A percentile compares a stretch with the other conserved stretches of the same genome.
Evolutionary conservation across 176 grass and related monocot genomes (phyloP).

Genomic region (Oropetium thomaeum): DNA sequence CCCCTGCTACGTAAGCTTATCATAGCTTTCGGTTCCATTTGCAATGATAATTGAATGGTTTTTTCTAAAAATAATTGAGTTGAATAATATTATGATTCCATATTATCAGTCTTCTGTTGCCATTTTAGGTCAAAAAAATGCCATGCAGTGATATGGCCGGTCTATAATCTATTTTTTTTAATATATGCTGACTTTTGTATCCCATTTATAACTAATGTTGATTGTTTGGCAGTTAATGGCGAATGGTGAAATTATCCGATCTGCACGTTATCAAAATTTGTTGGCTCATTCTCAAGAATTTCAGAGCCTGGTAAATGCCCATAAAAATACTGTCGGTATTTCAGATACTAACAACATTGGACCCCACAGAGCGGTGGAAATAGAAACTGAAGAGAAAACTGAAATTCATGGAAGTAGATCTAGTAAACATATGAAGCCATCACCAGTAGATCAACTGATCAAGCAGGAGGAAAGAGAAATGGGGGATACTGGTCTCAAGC

Average conservation of each 20-base stretch:
- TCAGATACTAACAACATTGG: conserved; percentile 41
- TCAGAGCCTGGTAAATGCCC: conserved; percentile 73
- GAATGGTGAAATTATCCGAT: conserved; percentile 57
- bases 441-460: conserved; percentile 66
- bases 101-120: no score
- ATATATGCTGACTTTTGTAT: neutral
- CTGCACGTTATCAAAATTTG: conserved; percentile 61
- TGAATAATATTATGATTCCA: no score
- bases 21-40: no score
- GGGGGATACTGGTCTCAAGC: conserved; percentile 73
- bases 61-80: no score
- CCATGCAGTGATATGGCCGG: no score
- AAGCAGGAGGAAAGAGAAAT: conserved; percentile 88
- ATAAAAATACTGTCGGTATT: conserved; percentile 57
- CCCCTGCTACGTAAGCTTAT: no score
- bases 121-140: neutral
- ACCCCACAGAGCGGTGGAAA: conserved; percentile 23
- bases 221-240: conserved; percentile 73
- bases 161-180: conserved; percentile 4
- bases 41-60: no score
- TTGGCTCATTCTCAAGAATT: conserved; percentile 70
- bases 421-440: conserved; percentile 25
- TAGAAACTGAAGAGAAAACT: conserved; percentile 38
- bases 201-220: neutral
- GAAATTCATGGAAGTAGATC: conserved; percentile 28